A percentile compares a stretch with the other conserved stretches of the same genome.
Evolutionary conservation across 2,329 filamentous ascomycete species (phyloP).

Genomic region (Xylariaceae sp.): DNA sequence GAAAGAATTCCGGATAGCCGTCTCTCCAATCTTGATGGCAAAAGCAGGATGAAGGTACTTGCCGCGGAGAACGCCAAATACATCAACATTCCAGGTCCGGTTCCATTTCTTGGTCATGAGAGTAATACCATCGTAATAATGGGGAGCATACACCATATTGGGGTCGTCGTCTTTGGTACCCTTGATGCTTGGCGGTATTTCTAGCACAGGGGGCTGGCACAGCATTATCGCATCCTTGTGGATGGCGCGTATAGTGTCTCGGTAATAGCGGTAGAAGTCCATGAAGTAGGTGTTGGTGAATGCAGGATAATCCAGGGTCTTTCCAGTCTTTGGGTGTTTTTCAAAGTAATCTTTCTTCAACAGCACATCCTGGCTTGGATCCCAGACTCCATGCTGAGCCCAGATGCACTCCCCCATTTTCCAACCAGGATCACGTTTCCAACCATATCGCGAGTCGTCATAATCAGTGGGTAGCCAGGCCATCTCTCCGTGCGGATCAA

Average conservation of each 20-base stretch:
- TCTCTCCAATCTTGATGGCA: conserved; percentile 88
- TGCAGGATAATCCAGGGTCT: conserved; percentile 70
- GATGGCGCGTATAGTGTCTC: conserved; percentile 66
- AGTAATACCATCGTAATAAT: conserved; percentile 96
- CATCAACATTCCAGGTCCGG: conserved; percentile 92
- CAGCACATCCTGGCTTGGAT: conserved; percentile 70
- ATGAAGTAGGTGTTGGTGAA: conserved; percentile 94
- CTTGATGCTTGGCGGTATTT: conserved; percentile 85
- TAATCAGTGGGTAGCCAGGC: conserved; percentile 83
- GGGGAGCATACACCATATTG: conserved; percentile 86
- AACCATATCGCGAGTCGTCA: conserved; percentile 84
- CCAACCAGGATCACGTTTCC: conserved; percentile 84
- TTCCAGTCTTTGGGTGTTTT: conserved; percentile 69
- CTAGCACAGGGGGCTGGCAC: conserved; percentile 86
- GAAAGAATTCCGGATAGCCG: conserved; percentile 90
- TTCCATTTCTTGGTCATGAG: conserved; percentile 99
- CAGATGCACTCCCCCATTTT: conserved; percentile 91
- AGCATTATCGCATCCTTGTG: conserved; percentile 83
- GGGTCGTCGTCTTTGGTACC: conserved; percentile 84
- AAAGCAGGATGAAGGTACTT: conserved; percentile 86
- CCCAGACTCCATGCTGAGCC: conserved; percentile 97
- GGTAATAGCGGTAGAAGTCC: conserved; percentile 75
- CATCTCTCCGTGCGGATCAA: conserved; percentile 81
- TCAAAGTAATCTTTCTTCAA: conserved; percentile 85
- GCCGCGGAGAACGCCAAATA: conserved; percentile 85